Evolutionary conservation across 306 rosid genomes (phyloP), one percentile per base, ranked within the genome.

Genomic region (Mimosa pudica): DNA sequence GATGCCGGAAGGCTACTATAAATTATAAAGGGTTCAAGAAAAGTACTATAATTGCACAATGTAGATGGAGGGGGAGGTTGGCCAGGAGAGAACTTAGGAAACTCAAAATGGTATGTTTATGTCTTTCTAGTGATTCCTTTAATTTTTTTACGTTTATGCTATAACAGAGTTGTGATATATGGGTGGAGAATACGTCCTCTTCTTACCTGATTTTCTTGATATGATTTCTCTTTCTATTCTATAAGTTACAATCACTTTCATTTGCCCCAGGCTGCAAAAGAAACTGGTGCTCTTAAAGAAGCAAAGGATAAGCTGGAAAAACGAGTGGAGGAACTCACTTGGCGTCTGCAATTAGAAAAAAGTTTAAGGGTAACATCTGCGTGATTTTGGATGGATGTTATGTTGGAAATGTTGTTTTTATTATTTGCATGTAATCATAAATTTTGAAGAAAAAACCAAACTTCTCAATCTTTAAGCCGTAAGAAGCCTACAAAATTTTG

Each of bases 231-330:
- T 73, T 65, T 75, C 73, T 79, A 62, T 44, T 38, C 42, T 58
- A 65, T 46, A 57, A 77, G 52, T 64, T 55, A 42, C 44, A 70
- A 61, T 79, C 51, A 49, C 71, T 71, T 85, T 62, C 78, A 80
- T 76, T 80, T 81, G 79, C 82, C 80, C 60, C 82, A 93, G 97
- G 97, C 91, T 80, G 92, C 97, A 73, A 91, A 88, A 83, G 96
- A 93, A 88, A 93, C 97, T 36, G 94, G 92, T 32, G 92, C 97
- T 64, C 94, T 89, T 83, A 83, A 93, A 84, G 97, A 93, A 83
- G 97, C 96, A 80, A 93, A 93, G 82, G 91, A 89, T 88, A 89
- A 88, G 83, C 89, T 93, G 74, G 94, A 89, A 87, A 93, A 93
- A 80, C 87, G 82, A 44, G 94, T 91, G 68, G 97, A 93, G 91